Evolutionary conservation across 768 basidiomycete species (phyloP).

Genomic region (Psilocybe sp.): DNA sequence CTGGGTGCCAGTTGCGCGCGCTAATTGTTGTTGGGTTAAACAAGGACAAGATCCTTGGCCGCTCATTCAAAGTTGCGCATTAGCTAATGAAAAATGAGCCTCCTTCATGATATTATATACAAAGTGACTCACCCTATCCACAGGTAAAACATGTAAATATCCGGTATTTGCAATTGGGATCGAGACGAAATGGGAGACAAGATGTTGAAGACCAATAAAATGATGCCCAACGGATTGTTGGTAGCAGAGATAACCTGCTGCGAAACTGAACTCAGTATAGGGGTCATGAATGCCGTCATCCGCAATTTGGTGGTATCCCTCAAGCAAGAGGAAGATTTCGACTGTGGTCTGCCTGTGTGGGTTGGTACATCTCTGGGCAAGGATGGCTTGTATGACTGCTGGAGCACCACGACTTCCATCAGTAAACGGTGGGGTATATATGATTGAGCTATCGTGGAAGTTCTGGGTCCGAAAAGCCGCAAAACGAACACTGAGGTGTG

Average conservation of each 20-base stretch:
- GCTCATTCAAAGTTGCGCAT: too few species aligned
- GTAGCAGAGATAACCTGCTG: neutral
- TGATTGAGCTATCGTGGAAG: neutral
- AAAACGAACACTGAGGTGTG: neutral
- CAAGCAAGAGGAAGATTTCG: neutral
- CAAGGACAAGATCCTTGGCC: too few species aligned
- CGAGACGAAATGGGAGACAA: neutral
- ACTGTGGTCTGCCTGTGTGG: neutral
- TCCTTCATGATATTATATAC: too few species aligned
- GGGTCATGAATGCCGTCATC: neutral
- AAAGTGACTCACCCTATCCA: neutral
- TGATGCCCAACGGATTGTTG: neutral
- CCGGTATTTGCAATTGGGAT: neutral
- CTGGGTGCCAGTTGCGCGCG: too few species aligned
- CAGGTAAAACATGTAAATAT: neutral
- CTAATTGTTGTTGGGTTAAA: too few species aligned
- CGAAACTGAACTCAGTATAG: neutral
- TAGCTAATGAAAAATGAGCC: neutral
- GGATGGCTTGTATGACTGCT: too few species aligned
- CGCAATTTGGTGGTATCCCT: neutral
- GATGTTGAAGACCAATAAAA: neutral
- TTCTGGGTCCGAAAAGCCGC: neutral
- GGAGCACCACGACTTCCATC: too few species aligned
- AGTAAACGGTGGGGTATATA: neutral
- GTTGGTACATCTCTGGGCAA: too few species aligned